Base-by-base conservation (phyloP, 805 yeast species). In the Barnettozyma salicaria region DNA sequence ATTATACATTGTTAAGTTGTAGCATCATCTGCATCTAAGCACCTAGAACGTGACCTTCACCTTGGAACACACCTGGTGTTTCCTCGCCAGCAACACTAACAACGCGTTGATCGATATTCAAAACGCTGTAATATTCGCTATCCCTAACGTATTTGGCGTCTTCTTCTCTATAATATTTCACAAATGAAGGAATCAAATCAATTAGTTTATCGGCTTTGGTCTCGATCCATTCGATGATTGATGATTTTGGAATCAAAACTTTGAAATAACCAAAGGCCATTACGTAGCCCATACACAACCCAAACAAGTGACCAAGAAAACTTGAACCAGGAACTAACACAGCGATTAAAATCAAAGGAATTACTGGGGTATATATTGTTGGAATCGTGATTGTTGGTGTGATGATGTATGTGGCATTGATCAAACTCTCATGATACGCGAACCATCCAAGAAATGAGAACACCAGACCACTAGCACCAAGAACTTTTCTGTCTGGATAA, bases 401-500 rank as follows among this genome's bases (percentile, higher is more conserved):
- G 29, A 61, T 52, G 40, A 57, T 61, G 39, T 66, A 53, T 10
- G 64, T 57, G 10, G 80, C 78, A 18, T 58, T 56, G 36, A 54
- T 44, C 13, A 50, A 41, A 29, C 67, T 60, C 47, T 70, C 73
- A 34, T 60, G 58, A 47, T 69, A 72, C n/a, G 84, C 75, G 44
- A 64, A 72, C 59, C 69, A 82, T 4, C 78, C 74, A 40, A 76
- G 50, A 48, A 86, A 72, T 36, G 87, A 70, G 53, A 85, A 85
- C 22, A 74, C 73, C 74, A 89, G 74, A 1, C 80, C 94, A 35
- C 85, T 55, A 17, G 87, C 70, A 1, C 95, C 95, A 14, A 78
- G 58, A 2, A 76, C 79, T 9, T 70, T 64, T 1, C 71, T 61
- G 4, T 65, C 51, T 9, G 83, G 81, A 42, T 65, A 76, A 12